Conservation (phyloP, 495 filamentous ascomycete species). For the Neurospora sp. region DNA sequence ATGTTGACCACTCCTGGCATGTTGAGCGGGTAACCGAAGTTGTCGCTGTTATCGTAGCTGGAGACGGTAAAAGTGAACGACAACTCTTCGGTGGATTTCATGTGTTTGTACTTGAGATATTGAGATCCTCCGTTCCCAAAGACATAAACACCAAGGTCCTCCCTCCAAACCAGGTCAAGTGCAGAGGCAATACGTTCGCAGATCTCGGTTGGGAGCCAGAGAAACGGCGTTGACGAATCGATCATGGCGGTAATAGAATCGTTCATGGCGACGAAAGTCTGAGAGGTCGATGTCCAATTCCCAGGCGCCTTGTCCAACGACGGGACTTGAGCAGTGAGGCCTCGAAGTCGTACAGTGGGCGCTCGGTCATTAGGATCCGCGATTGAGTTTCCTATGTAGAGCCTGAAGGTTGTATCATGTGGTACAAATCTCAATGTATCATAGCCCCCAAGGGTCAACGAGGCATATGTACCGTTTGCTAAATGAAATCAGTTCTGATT, state of each 20-base stretch:
- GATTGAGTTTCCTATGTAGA: slow-evolving; percentile 14
- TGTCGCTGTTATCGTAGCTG: slow-evolving; percentile 34
- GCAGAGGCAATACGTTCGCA: slow-evolving; percentile 52
- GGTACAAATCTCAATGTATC: slow-evolving; percentile 47
- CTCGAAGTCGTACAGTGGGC: slow-evolving; percentile 43
- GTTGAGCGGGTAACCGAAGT: slow-evolving; percentile 32
- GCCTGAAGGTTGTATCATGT: slow-evolving; percentile 43
- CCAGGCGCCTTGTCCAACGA: slow-evolving; percentile 25
- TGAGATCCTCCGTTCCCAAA: slow-evolving; percentile 25
- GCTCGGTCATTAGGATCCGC: slow-evolving; percentile 27
- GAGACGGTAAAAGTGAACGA: slow-evolving; percentile 52
- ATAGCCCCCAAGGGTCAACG: slow-evolving; percentile 54
- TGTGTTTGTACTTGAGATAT: slow-evolving; percentile 18
- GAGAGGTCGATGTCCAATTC: slow-evolving; percentile 29
- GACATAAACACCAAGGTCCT: slow-evolving; percentile 32
- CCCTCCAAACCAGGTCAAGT: slow-evolving; percentile 49
- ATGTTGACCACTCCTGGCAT: slow-evolving; percentile 46
- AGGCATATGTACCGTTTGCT: slow-evolving; percentile 37
- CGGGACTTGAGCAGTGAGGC: slow-evolving; percentile 42
- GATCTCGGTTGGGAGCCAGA: slow-evolving; percentile 54
- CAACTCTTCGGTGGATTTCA: slow-evolving; percentile 24
- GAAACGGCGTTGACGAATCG: slow-evolving; percentile 56
- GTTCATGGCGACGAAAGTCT: slow-evolving; percentile 30
- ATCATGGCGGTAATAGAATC: slow-evolving; percentile 45
- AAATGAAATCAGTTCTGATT: not conserved